Evolutionary conservation across 2,329 filamentous ascomycete species (phyloP).

Genomic region (Ceratocystis albifundus): DNA sequence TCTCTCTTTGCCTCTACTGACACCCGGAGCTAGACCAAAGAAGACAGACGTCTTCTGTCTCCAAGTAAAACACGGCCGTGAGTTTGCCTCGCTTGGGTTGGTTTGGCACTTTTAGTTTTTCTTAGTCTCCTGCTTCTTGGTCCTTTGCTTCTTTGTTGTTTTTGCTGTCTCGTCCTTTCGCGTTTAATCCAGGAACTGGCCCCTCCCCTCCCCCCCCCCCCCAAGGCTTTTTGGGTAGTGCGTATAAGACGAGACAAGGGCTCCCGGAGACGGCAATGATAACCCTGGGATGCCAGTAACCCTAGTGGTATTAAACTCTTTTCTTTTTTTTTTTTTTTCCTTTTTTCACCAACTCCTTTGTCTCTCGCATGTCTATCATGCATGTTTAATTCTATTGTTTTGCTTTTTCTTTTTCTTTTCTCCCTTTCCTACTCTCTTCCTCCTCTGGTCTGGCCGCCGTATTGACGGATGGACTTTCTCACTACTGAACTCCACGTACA

Average conservation of each 20-base stretch:
- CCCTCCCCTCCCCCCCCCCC: no score
- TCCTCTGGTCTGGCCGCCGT: no score
- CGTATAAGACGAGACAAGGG: background rate
- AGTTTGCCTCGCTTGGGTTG: no score
- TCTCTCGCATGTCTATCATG: background rate
- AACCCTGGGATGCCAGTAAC: background rate
- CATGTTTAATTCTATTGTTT: background rate
- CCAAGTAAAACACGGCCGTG: no score
- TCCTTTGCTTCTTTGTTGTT: background rate
- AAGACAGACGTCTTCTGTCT: no score
- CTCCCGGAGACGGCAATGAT: background rate
- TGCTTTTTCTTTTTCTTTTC: background rate
- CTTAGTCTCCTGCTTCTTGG: background rate
- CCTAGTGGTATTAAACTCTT: background rate
- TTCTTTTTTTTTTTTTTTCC: background rate
- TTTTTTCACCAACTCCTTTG: background rate
- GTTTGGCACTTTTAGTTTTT: background rate
- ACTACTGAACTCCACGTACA: background rate
- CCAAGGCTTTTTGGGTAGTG: background rate
- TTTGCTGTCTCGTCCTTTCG: background rate
- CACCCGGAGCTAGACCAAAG: no score
- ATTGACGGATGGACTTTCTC: background rate
- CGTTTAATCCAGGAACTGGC: background rate
- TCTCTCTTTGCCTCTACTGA: no score
- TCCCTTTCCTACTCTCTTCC: background rate